Percentiles rank a stretch among this genome's conserved stretches.
Conservation (phyloP, 805 yeast species). For the Teunomyces pallodes region DNA sequence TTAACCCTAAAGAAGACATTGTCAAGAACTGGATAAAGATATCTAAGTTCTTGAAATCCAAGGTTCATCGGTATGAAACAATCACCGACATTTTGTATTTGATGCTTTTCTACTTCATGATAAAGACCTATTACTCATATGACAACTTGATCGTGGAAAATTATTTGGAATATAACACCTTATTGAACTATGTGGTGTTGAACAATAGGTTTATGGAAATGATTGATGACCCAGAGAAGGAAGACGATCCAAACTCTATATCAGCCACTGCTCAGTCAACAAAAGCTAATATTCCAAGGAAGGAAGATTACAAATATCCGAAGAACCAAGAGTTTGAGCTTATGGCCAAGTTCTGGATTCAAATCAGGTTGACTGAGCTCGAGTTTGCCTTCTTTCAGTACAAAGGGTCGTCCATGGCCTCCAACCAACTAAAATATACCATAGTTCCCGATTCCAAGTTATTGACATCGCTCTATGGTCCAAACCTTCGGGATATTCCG, state of each 20-base stretch:
- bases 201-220: constrained; percentile 17
- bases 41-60: constrained; percentile 16
- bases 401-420: constrained; percentile 23
- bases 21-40: constrained; percentile 13
- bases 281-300: neutral
- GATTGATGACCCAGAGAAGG: constrained; percentile 15
- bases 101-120: constrained; percentile 25
- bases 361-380: constrained; percentile 25
- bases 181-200: constrained; percentile 18
- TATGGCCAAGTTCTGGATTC: constrained; percentile 24
- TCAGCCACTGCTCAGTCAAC: neutral
- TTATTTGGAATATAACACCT: constrained; percentile 27
- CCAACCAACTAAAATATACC: constrained; percentile 22
- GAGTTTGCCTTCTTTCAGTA: constrained; percentile 27
- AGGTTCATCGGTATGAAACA: constrained; percentile 16
- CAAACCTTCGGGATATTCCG: constrained; percentile 7
- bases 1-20: constrained; percentile 12
- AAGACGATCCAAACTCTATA: neutral
- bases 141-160: constrained; percentile 18
- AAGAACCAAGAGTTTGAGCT: constrained; percentile 13
- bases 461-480: constrained; percentile 16
- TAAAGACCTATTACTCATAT: constrained; percentile 19
- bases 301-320: constrained; percentile 5
- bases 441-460: constrained; percentile 22
- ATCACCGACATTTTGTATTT: constrained; percentile 23